Evolutionary conservation across 2,329 filamentous ascomycete species (phyloP), one percentile per base, ranked within the genome.

Genomic region (Passalora sequoiae): DNA sequence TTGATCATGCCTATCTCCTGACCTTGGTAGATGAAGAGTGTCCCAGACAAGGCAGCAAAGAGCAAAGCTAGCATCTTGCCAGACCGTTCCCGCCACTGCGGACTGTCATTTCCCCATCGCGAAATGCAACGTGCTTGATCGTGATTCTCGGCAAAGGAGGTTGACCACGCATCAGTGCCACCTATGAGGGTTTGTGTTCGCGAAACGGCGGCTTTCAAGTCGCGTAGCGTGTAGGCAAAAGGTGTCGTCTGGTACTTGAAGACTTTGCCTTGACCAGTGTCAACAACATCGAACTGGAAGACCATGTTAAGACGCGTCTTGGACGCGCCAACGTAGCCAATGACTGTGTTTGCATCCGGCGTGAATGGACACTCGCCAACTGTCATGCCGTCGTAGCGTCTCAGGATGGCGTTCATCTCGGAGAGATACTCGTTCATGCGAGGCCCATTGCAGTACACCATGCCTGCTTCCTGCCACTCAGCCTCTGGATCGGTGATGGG

Each of bases 221-320:
- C 46, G 30, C 66, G 65, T 70, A 36, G 81, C 61, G 73, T 49
- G 74, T 74, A 47, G 32, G 35, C 29, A 63, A 39, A 75, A 68
- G 6, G 68, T 66, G 4, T 78, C 68, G 35, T 66, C 65, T 70
- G 31, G 81, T 62, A 74, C 48, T 75, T 74, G n/a, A n/a, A n/a
- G n/a, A n/a, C n/a, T n/a, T n/a, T n/a, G n/a, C n/a, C n/a, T n/a
- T n/a, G n/a, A n/a, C n/a, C n/a, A n/a, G n/a, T n/a, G n/a, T n/a
- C n/a, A n/a, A n/a, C n/a, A n/a, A n/a, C n/a, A 43, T 85, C 80
- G 58, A 85, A 85, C 53, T 83, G 76, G 62, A 86, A 84, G 38
- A 85, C 80, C 79, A 85, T 84, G 59, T 77, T 81, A 32, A 85
- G 63, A 57, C 84, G 79, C 22, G 72, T 69, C 9, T 76, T 70